Evolutionary conservation across 2,329 filamentous ascomycete genomes (phyloP).

Genomic region (Penicillium griseofulvum): DNA sequence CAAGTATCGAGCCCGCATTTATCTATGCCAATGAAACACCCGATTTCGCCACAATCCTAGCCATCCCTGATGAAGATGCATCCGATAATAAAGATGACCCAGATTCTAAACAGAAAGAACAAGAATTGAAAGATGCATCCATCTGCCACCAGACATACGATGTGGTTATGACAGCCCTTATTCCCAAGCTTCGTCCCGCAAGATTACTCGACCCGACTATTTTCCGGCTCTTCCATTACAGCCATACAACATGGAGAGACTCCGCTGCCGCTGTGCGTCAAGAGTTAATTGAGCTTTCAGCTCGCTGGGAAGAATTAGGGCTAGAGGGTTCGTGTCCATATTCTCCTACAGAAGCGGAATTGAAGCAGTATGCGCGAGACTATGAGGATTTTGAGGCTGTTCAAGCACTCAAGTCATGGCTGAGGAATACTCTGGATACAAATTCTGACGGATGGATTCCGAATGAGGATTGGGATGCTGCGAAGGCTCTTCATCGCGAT

Average conservation of each 20-base stretch:
- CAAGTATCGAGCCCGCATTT: constrained; percentile 34
- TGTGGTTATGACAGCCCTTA: constrained; percentile 21
- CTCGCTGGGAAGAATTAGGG: constrained; percentile 26
- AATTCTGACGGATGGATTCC: constrained; percentile 24
- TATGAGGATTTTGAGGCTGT: constrained; percentile 33
- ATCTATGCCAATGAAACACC: constrained; percentile 28
- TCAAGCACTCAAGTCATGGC: constrained; percentile 30
- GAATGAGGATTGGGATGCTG: constrained; percentile 18
- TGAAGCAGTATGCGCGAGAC: constrained; percentile 20
- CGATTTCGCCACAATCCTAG: constrained; percentile 28
- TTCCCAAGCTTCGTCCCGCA: constrained; percentile 26
- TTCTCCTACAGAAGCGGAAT: constrained; percentile 25
- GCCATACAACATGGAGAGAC: constrained; percentile 30
- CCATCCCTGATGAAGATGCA: constrained; percentile 7
- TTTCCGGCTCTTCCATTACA: constrained; percentile 34
- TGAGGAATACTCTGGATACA: constrained; percentile 20
- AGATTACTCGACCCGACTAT: constrained; percentile 28
- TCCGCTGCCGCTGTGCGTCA: constrained; percentile 26
- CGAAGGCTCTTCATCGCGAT: constrained; percentile 26
- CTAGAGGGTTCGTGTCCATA: constrained; percentile 28
- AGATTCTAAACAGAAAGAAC: constrained; percentile 10
- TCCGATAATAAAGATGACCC: too few relatives aligned
- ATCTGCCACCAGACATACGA: constrained; percentile 35
- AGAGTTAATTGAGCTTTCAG: constrained; percentile 31
- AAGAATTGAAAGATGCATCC: constrained; percentile 23